These are phyloP conservation scores for Neofusicoccum kwambonambiense DNA, from an alignment of 2,329 filamentous ascomycete genomes.

Conservation along the genomic window DNA sequence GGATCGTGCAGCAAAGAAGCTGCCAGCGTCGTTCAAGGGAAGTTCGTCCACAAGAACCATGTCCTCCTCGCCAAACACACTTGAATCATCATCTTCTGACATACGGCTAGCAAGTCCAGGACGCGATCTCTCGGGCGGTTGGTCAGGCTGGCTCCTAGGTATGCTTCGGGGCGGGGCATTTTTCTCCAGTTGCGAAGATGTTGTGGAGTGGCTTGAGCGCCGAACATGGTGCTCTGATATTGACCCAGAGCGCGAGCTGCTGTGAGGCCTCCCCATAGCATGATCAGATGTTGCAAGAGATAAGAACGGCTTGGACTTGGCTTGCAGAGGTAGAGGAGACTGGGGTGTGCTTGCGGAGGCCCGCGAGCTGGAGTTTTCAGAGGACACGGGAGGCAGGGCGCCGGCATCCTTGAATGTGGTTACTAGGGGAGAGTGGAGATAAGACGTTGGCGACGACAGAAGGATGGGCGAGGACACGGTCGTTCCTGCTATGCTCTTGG, in stretches of 20 bases:
- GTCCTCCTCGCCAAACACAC: conserved; percentile 17
- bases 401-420: conserved; percentile 35
- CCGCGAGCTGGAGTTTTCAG: conserved; percentile 23
- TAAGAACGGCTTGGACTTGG: conserved; percentile 32
- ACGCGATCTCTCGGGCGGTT: neutral
- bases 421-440: conserved; percentile 39
- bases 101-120: neutral
- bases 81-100: conserved; percentile 17
- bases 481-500: conserved; percentile 31
- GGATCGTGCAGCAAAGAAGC: neutral
- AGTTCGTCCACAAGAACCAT: conserved; percentile 17
- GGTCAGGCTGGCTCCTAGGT: conserved; percentile 10
- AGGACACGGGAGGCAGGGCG: conserved; percentile 24
- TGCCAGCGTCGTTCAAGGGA: conserved; percentile 9
- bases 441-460: conserved; percentile 35
- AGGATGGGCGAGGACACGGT: conserved; percentile 36
- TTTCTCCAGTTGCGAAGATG: conserved; percentile 14
- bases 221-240: conserved; percentile 11
- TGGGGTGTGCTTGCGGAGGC: conserved; percentile 34
- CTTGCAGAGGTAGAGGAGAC: conserved; percentile 26
- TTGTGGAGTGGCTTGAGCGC: conserved; percentile 16
- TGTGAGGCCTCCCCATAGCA: conserved; percentile 1
- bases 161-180: conserved; percentile 10
- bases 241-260: conserved; percentile 11
- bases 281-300: conserved; percentile 21